Evolutionary conservation across 306 rosid genomes (phyloP).

Genomic region (Medicago lupulina): DNA sequence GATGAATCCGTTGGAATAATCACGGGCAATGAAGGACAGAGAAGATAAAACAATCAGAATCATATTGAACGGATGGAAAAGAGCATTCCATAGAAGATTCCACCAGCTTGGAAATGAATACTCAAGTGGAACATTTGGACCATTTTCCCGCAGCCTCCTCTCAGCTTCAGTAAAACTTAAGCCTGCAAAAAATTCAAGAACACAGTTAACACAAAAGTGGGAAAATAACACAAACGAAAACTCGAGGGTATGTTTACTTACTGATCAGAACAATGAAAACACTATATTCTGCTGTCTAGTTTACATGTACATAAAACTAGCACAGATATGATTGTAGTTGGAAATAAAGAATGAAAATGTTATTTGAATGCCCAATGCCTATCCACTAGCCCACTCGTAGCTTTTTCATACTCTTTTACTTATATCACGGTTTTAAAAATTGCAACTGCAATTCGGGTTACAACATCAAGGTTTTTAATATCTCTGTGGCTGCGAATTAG

Average conservation of each 20-base stretch:
- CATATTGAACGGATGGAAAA: conserved; percentile 83
- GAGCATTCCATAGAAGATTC: conserved; percentile 75
- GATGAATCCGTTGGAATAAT: conserved; percentile 69
- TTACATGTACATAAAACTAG: not conserved
- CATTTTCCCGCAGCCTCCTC: conserved; percentile 69
- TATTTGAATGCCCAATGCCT: not conserved
- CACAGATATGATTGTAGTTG: not conserved
- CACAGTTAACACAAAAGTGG: not conserved
- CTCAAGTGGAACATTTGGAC: conserved; percentile 76
- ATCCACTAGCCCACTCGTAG: not conserved
- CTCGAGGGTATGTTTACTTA: not conserved
- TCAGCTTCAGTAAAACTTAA: conserved; percentile 83
- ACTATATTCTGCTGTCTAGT: conserved; percentile 4
- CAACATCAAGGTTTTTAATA: not conserved
- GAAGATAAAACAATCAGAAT: conserved; percentile 71
- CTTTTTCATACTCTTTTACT: conserved; percentile 14
- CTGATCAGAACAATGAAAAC: not conserved
- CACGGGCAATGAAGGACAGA: conserved; percentile 65
- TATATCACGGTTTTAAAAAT: not conserved
- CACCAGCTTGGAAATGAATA: conserved; percentile 74
- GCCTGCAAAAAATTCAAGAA: conserved; percentile 55
- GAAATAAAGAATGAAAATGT: not conserved
- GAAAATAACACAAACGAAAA: not conserved
- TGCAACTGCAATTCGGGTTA: not conserved
- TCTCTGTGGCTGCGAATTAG: not conserved